Evolutionary conservation across 2,329 filamentous ascomycete species (phyloP).

Genomic region (Nigrospora sphaerica): DNA sequence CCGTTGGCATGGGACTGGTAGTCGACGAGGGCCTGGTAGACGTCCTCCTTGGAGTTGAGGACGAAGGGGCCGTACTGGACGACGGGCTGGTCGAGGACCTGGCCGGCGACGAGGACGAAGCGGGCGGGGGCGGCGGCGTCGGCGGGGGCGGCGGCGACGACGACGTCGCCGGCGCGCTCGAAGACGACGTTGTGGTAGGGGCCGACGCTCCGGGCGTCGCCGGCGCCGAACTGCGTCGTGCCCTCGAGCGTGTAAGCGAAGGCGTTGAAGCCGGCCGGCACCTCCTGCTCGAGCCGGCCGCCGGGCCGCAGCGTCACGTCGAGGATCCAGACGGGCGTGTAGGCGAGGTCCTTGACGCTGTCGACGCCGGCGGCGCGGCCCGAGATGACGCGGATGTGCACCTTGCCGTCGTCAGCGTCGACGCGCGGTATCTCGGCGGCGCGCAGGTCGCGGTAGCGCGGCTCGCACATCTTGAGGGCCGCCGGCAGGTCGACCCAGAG

Average conservation of each 20-base stretch:
- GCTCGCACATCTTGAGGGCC: slow-evolving; percentile 79
- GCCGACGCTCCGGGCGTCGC: slow-evolving; percentile 45
- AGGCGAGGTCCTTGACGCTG: slow-evolving; percentile 81
- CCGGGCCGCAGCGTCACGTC: slow-evolving; percentile 78
- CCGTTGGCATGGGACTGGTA: slow-evolving; percentile 59
- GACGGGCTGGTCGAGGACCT: slow-evolving; percentile 61
- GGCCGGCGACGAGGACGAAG: slow-evolving; percentile 61
- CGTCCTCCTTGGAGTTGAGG: slow-evolving; percentile 52
- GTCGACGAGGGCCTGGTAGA: slow-evolving; percentile 61
- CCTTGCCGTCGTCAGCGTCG: slow-evolving; percentile 64
- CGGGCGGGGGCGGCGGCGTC: slow-evolving; percentile 45
- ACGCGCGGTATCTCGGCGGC: slow-evolving; percentile 72
- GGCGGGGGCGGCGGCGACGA: slow-evolving; percentile 63
- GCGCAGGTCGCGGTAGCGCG: slow-evolving; percentile 80
- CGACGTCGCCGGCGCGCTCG: slow-evolving; percentile 66
- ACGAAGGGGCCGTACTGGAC: slow-evolving; percentile 70
- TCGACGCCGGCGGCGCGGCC: slow-evolving; percentile 80
- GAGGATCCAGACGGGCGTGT: slow-evolving; percentile 95
- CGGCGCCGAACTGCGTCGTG: slow-evolving; percentile 54
- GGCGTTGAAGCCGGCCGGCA: slow-evolving; percentile 80
- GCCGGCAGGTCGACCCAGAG: slow-evolving; percentile 90
- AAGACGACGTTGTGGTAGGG: slow-evolving; percentile 89
- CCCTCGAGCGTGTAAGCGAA: slow-evolving; percentile 85
- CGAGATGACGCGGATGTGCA: slow-evolving; percentile 83
- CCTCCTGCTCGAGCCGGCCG: slow-evolving; percentile 63